Conservation (phyloP, 1,284 basidiomycete species). For the Schizopora paradoxa region DNA sequence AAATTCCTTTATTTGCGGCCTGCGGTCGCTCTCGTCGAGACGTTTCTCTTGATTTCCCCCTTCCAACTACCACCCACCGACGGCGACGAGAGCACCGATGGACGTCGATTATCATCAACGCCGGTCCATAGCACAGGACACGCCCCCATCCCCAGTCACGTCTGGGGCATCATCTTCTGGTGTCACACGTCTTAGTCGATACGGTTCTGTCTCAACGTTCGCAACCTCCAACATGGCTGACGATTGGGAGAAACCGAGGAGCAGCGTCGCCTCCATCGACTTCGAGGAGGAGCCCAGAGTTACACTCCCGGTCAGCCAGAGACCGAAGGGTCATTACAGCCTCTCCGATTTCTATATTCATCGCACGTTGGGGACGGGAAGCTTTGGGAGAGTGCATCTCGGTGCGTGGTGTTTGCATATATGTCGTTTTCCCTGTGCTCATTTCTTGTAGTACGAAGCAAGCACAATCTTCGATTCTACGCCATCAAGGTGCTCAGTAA, state of each 20-base stretch:
- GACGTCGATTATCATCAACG: too few relatives aligned
- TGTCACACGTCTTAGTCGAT: constrained; percentile 9
- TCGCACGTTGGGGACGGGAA: constrained; percentile 85
- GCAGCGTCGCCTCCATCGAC: background rate
- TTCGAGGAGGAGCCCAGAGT: background rate
- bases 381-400: constrained; percentile 91
- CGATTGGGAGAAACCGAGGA: constrained; percentile 15
- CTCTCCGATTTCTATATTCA: constrained; percentile 72
- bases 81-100: too few relatives aligned
- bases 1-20: background rate
- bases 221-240: constrained; percentile 14
- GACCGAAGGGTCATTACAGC: constrained; percentile 62
- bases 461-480: constrained; percentile 90
- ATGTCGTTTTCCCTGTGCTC: constrained; percentile 7
- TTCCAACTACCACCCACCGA: too few relatives aligned
- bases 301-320: constrained; percentile 19
- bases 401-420: constrained; percentile 42
- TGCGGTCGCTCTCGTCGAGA: background rate
- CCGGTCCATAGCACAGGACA: background rate
- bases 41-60: background rate
- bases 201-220: constrained; percentile 16
- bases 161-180: constrained; percentile 15
- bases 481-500: constrained; percentile 94
- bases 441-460: constrained; percentile 63
- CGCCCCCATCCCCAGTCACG: constrained; percentile 12